Conservation (phyloP, 805 yeast genomes). For the Myxozyma melibiosi region DNA sequence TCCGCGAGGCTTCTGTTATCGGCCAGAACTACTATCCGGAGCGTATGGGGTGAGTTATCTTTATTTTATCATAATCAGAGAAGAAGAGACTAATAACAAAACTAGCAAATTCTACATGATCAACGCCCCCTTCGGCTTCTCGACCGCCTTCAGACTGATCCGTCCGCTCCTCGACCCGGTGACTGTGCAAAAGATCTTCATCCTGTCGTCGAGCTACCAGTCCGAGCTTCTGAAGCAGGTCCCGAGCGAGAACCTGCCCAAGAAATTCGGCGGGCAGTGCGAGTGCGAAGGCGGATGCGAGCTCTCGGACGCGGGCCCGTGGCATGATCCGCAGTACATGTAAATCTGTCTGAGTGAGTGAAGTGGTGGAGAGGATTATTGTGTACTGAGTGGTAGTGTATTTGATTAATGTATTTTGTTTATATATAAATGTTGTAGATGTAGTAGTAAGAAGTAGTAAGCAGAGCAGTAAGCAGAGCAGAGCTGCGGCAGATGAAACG, state of each 20-base stretch:
- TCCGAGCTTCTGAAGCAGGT: constrained; percentile 87
- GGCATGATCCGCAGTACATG: constrained; percentile 86
- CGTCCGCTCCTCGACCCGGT: constrained; percentile 97
- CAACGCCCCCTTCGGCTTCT: constrained; percentile 96
- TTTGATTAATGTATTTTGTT: too few relatives aligned
- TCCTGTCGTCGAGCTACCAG: constrained; percentile 76
- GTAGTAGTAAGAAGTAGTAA: too few relatives aligned
- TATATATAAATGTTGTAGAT: too few relatives aligned
- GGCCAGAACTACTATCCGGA: constrained; percentile 99
- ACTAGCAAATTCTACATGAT: constrained; percentile 69
- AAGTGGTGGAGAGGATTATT: neutral
- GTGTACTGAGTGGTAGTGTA: too few relatives aligned
- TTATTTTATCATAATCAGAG: neutral
- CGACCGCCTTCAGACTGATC: constrained; percentile 87
- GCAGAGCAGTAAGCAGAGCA: neutral
- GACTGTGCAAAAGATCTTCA: constrained; percentile 91
- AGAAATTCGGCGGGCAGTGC: constrained; percentile 84
- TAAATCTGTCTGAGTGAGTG: constrained; percentile 2
- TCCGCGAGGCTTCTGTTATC: constrained; percentile 87
- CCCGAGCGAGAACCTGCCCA: constrained; percentile 90
- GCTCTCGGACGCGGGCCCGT: constrained; percentile 91
- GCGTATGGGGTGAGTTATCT: constrained; percentile 81
- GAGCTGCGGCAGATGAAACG: neutral
- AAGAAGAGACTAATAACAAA: neutral
- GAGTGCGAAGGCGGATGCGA: constrained; percentile 73